These are phyloP conservation scores for Euphrasia confusa DNA, from an alignment of 257 asterid genomes.

Conservation along the genomic window DNA sequence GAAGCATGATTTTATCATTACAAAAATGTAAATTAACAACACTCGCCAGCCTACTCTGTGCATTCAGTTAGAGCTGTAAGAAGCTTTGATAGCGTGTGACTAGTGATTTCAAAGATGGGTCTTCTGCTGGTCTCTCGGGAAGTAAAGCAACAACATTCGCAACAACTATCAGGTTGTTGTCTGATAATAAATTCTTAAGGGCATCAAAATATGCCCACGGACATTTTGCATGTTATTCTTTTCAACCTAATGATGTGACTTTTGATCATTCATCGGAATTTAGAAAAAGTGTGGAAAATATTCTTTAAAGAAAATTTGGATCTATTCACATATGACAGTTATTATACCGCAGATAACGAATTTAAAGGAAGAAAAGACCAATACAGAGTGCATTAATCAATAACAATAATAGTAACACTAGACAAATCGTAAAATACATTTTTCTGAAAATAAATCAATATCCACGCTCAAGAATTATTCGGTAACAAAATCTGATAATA, in stretches of 20 bases:
- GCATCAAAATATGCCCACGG: slow-evolving; percentile 44
- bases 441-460: too few species aligned
- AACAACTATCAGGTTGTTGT: slow-evolving; percentile 98
- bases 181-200: slow-evolving; percentile 96
- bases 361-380: too few species aligned
- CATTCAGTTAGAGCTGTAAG: slow-evolving; percentile 98
- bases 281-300: slow-evolving; percentile 1
- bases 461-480: too few species aligned
- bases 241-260: slow-evolving; percentile 5
- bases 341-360: too few species aligned
- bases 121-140: slow-evolving; percentile 85
- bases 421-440: too few species aligned
- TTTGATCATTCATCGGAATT: slow-evolving; percentile 21
- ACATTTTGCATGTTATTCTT: slow-evolving; percentile 21
- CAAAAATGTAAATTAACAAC: slow-evolving; percentile 16
- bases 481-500: too few species aligned
- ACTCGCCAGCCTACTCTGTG: slow-evolving; percentile 69
- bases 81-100: slow-evolving; percentile 92
- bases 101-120: slow-evolving; percentile 92
- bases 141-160: slow-evolving; percentile 99
- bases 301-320: neutral
- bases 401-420: too few species aligned
- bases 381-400: too few species aligned
- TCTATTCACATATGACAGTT: too few species aligned
- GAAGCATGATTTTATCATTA: slow-evolving; percentile 11